Percentiles rank a stretch among this genome's conserved stretches.
Evolutionary conservation across 257 asterid species (phyloP).

Genomic region (Linaria vulgaris): DNA sequence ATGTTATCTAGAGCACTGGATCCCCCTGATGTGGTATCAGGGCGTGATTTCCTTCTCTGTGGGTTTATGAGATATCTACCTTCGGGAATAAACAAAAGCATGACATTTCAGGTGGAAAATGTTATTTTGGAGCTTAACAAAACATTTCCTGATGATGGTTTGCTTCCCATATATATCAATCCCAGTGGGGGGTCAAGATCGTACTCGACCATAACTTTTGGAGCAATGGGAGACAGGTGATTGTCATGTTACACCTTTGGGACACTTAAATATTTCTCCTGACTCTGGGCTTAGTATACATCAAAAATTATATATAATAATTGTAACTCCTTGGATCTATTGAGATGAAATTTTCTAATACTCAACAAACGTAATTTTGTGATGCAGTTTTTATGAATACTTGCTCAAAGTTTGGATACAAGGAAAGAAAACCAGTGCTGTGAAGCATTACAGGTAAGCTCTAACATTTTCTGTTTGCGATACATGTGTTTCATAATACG

Average conservation of each 20-base stretch:
- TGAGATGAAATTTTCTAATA: slow-evolving; percentile 23
- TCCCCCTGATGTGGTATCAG: neutral
- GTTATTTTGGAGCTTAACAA: slow-evolving; percentile 81
- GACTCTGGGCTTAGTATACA: slow-evolving; percentile 11
- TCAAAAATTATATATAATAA: neutral
- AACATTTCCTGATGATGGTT: slow-evolving; percentile 90
- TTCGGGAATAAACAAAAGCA: slow-evolving; percentile 17
- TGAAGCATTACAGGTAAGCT: slow-evolving; percentile 82
- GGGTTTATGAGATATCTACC: slow-evolving; percentile 24
- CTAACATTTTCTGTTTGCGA: slow-evolving; percentile 15
- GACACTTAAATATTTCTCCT: slow-evolving; percentile 6
- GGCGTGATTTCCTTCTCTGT: slow-evolving; percentile 11
- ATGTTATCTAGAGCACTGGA: slow-evolving; percentile 9
- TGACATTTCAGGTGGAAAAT: slow-evolving; percentile 78
- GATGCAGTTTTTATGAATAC: slow-evolving; percentile 93
- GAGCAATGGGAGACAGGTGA: slow-evolving; percentile 99
- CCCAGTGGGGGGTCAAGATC: slow-evolving; percentile 72
- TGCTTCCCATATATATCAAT: slow-evolving; percentile 91
- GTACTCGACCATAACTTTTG: slow-evolving; percentile 89
- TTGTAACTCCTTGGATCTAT: slow-evolving; percentile 7
- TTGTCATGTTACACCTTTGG: slow-evolving; percentile 22
- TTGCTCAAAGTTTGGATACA: slow-evolving; percentile 98
- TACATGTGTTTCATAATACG: neutral
- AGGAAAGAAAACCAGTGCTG: slow-evolving; percentile 85
- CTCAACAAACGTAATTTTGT: slow-evolving; percentile 21